Base-by-base conservation (phyloP, 2,329 filamentous ascomycete species). In the Fulvia fulva region DNA sequence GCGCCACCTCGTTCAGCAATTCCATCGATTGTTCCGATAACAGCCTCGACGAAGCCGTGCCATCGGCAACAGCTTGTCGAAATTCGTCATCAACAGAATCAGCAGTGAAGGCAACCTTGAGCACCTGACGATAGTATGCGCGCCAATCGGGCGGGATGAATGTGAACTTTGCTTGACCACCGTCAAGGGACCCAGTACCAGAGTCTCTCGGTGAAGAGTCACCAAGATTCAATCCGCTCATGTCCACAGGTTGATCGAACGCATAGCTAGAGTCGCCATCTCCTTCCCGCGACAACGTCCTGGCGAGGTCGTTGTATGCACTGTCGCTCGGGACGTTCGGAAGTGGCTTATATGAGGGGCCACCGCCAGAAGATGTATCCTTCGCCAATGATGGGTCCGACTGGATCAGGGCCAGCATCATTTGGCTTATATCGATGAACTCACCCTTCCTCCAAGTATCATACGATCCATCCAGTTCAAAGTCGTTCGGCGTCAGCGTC, bases 381-480 rank as follows among this genome's bases (percentile, higher is more conserved):
- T 91, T 95, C 51, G 91, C 88, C 53, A 97, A 80, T 64, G 93
- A 89, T 3, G 92, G 93, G 66, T 90, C 91, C 5, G 88, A 88
- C 60, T 89, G 91, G 43, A 97, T 79, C 63, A 99, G 90, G 37
- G 92, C 89, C 67, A 96, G 81, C 81, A 99, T 94, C 85, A 97
- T 91, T 66, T 94, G 89, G 5, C 91, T 94, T 44, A 99, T 78
- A 66, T 96, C 90, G 12, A 89, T 88, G 2, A 84, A 83, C 73
- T 99, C 94, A n/a, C 86, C 84, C 71, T 90, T 93, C 73, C 91
- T 95, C 94, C 94, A 99, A 45, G 85, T 80, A 63, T 92, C 86
- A 71, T 92, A 99, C 2, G 88, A 87, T 60, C 96, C 91, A 57
- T 96, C 91, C 19, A 89, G 76, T 60, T 96, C 91, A 73, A 99